Percentiles rank a stretch among this genome's conserved stretches.
phyloP scores from a whole-genome alignment of 208 protist genomes.

The Crithidia thermophila region DNA sequence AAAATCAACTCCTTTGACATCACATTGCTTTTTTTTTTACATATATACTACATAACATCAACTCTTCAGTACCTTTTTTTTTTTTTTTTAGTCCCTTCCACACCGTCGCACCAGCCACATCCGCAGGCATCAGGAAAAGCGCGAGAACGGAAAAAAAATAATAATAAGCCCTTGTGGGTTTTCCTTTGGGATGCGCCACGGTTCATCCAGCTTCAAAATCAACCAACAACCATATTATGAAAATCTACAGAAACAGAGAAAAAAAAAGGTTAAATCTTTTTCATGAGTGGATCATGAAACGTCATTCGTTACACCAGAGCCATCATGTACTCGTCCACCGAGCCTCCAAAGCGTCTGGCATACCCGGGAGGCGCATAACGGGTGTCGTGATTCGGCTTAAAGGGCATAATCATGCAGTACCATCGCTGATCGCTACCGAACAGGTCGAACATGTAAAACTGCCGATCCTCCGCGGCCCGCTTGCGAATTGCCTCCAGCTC shows the following conservation, averaged over 20 bases:
- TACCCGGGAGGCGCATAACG: constrained; percentile 28
- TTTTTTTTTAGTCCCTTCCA: not conserved
- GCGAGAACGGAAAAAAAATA: not conserved
- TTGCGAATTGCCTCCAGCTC: constrained; percentile 23
- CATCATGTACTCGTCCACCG: not conserved
- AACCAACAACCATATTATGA: not conserved
- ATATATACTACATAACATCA: too few species aligned
- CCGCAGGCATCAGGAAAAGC: not conserved
- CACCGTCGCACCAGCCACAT: not conserved
- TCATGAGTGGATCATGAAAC: too few species aligned
- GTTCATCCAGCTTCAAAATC: too few species aligned
- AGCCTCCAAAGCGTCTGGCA: constrained; percentile 15
- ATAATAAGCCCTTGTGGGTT: not conserved
- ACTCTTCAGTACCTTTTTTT: not conserved
- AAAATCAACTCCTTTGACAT: too few species aligned
- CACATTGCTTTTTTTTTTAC: too few species aligned
- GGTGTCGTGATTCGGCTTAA: constrained; percentile 39
- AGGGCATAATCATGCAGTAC: constrained; percentile 52
- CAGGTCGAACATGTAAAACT: constrained; percentile 51
- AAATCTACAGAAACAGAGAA: too few species aligned
- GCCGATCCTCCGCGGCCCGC: constrained; percentile 20
- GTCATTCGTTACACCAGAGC: constrained; percentile 10
- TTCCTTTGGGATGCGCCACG: not conserved
- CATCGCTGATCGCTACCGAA: constrained; percentile 68
- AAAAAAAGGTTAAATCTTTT: too few species aligned